These are phyloP conservation scores for Yamadazyma pseudoaaseri DNA, from an alignment of 1,139 yeast genomes.

Conservation along the genomic window DNA sequence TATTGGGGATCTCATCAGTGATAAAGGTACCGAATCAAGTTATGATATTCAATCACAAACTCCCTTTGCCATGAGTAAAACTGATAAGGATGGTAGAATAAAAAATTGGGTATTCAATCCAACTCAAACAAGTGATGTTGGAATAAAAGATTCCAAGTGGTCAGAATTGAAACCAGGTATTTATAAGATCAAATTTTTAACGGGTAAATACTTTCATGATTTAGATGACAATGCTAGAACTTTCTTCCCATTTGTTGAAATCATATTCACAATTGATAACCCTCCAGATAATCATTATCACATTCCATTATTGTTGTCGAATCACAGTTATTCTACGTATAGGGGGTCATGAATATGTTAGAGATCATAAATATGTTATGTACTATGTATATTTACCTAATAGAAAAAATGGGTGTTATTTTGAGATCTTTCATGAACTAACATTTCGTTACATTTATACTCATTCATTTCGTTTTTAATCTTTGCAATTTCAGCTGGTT, in stretches of 20 bases:
- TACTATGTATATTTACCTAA: slow-evolving; percentile 12
- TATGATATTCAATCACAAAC: slow-evolving; percentile 24
- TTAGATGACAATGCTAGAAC: slow-evolving; percentile 35
- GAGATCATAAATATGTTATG: not conserved
- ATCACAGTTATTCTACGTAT: slow-evolving; percentile 85
- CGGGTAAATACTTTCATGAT: slow-evolving; percentile 60
- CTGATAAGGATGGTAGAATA: slow-evolving; percentile 79
- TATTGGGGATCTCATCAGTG: slow-evolving; percentile 25
- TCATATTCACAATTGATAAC: slow-evolving; percentile 59
- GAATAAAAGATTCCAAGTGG: slow-evolving; percentile 38
- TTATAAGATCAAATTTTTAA: slow-evolving; percentile 73
- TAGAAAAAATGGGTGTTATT: slow-evolving; percentile 54
- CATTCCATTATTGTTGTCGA: slow-evolving; percentile 77
- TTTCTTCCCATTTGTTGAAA: slow-evolving; percentile 85
- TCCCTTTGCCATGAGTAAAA: slow-evolving; percentile 63
- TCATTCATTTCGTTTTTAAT: slow-evolving; percentile 52
- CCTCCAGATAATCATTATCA: slow-evolving; percentile 83
- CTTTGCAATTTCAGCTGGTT: slow-evolving; percentile 42
- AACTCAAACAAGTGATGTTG: slow-evolving; percentile 22
- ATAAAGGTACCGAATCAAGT: slow-evolving; percentile 25
- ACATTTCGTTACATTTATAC: slow-evolving; percentile 55
- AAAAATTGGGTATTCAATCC: slow-evolving; percentile 62
- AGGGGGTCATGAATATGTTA: slow-evolving; percentile 59
- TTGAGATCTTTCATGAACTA: slow-evolving; percentile 52
- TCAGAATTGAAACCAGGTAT: slow-evolving; percentile 51